phyloP scores from a whole-genome alignment of 2,329 filamentous ascomycete genomes.

The Malbranchea zuffiana region DNA sequence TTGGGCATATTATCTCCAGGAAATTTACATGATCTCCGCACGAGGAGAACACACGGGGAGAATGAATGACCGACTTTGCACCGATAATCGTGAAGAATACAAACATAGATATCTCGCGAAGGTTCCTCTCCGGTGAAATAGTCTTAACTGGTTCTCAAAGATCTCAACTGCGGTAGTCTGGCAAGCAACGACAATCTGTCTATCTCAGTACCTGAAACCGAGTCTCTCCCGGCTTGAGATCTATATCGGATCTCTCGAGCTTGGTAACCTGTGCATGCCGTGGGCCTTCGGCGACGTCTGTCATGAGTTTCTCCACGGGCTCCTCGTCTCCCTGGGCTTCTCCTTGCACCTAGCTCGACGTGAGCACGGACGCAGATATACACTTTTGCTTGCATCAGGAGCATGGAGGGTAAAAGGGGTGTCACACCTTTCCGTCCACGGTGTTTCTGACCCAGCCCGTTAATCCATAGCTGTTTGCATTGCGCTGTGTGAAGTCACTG shows the following conservation, averaged over 20 bases:
- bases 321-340: constrained; percentile 70
- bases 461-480: constrained; percentile 34
- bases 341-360: constrained; percentile 59
- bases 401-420: neutral
- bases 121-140: too few species aligned
- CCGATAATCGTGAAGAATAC: too few species aligned
- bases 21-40: too few species aligned
- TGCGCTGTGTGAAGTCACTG: constrained; percentile 35
- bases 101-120: too few species aligned
- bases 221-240: constrained; percentile 55
- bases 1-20: too few species aligned
- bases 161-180: too few species aligned
- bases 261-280: constrained; percentile 60
- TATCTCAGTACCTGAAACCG: constrained; percentile 45
- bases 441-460: constrained; percentile 42
- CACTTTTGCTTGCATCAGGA: constrained; percentile 3
- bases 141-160: too few species aligned
- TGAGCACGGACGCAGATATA: constrained; percentile 3
- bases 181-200: too few species aligned
- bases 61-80: too few species aligned
- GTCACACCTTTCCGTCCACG: constrained; percentile 33
- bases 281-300: constrained; percentile 66
- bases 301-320: constrained; percentile 57
- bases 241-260: constrained; percentile 58
- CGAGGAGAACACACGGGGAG: too few species aligned